Evolutionary conservation across 1,139 yeast species (phyloP), one percentile per base, ranked within the genome.

Genomic region (Candida neerlandica): DNA sequence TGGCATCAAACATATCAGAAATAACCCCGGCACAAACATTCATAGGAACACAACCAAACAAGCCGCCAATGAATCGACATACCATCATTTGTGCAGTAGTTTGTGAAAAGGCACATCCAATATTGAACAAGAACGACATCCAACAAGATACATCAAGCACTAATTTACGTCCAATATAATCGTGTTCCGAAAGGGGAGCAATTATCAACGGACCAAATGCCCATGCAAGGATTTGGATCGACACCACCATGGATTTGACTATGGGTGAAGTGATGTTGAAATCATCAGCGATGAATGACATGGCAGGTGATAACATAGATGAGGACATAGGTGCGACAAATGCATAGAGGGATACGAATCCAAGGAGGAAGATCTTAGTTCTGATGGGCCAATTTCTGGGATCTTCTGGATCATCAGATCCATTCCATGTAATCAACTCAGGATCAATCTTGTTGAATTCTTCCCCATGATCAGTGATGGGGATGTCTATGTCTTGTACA

Each of bases 291-390:
- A 75, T 68, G 27, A 70, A 69, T 9, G 66, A 47, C 60, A 73
- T 65, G 0, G 80, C 80, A 0, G 80, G 80, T 4, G 78, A 72
- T 23, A 72, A 64, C 62, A 75, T 75, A 7, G 78, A 71, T 14
- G 79, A 74, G 2, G 78, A 70, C 75, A 75, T 73, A 5, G 80
- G 80, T 7, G 79, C 73, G 15, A 75, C 74, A 47, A 75, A 63
- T 1, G 79, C 73, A 55, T 74, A 75, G 16, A 73, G 51, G 0
- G 78, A 73, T 1, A 74, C 79, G 54, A 73, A 62, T 3, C 61
- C 70, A 15, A 72, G 57, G 43, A 73, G 55, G 38, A 53, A 59
- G 7, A 63, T 55, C 53, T 75, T 75, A 15, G 59, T 64, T 7
- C 55, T 43, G 1, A 56, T 9, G 1, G 64, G 46, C 78, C 78